phyloP scores from a whole-genome alignment of 768 basidiomycete genomes.

The Antrodiella citrinella region DNA sequence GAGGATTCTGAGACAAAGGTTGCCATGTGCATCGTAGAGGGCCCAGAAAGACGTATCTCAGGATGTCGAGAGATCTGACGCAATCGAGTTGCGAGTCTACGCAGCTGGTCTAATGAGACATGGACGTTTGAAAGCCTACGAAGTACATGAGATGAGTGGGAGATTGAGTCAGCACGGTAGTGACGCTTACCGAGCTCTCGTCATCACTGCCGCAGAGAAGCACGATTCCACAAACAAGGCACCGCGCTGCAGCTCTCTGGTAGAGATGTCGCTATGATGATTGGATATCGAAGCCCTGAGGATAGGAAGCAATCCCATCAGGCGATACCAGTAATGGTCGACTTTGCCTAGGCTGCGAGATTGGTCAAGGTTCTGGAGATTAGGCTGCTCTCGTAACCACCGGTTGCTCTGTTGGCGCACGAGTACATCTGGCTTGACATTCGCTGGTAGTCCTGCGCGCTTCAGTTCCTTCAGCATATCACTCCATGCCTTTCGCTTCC shows the following conservation, averaged over 20 bases:
- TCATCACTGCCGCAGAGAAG: constrained; percentile 56
- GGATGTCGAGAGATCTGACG: constrained; percentile 16
- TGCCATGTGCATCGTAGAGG: neutral
- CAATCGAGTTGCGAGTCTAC: constrained; percentile 23
- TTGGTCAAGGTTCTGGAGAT: constrained; percentile 18
- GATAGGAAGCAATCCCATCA: constrained; percentile 56
- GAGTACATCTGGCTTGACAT: constrained; percentile 63
- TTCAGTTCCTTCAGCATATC: constrained; percentile 88
- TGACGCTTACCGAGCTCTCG: constrained; percentile 56
- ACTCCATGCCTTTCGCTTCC: constrained; percentile 86
- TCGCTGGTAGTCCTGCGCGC: constrained; percentile 63
- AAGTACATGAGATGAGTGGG: constrained; percentile 1
- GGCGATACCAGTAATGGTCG: constrained; percentile 58
- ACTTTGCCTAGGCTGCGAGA: constrained; percentile 28
- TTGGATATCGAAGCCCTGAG: constrained; percentile 51
- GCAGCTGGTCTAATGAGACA: constrained; percentile 19
- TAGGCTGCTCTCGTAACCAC: constrained; percentile 63
- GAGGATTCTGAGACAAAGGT: neutral
- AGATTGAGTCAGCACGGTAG: constrained; percentile 4
- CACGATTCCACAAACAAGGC: constrained; percentile 72
- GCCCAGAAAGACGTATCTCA: constrained; percentile 2
- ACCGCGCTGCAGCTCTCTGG: constrained; percentile 81
- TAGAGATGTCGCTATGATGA: constrained; percentile 78
- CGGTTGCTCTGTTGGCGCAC: constrained; percentile 41
- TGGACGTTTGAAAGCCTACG: constrained; percentile 25